Evolutionary conservation across 2,329 filamentous ascomycete genomes (phyloP), one percentile per base, ranked within the genome.

Genomic region (Microdochium nivale): DNA sequence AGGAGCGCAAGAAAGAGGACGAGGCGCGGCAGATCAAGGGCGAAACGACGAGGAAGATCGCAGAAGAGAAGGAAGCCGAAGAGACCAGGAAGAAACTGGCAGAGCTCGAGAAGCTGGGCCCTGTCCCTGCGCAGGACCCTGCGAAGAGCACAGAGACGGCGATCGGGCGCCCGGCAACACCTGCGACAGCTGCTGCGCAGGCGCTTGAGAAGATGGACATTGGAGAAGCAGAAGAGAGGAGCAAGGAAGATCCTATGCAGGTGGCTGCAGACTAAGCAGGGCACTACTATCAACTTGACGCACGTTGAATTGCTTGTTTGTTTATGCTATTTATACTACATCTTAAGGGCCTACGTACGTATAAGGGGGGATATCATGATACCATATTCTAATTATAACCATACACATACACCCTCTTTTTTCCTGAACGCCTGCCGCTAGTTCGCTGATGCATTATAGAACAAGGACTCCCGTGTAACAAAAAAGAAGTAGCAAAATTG

Each of bases 1-100:
- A 81, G 57, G 79, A 82, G 59, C 69, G 63, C 56, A 72, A 73
- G 61, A 78, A 79, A 62, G 76, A 81, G 52, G 71, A 74, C 53
- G 70, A 71, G 53, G 68, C 67, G 8, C 46, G 23, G 40, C 40
- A 13, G 19, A 19, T 44, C 40, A 44, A 44, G 40, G 40, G 23
- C 11, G 59, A 65, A 51, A 62, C 63, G 54, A 65, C 75, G 60
- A 73, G 71, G 48, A 65, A 61, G 51, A 69, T 75, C 52, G 73
- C 69, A 25, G 63, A 70, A 55, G 67, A 74, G 50, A 58, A 59
- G 53, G 68, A 77, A 54, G 72, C 76, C 40, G 78, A 78, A 51
- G 71, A 74, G 59, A 76, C 73, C 48, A 66, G 69, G 55, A 66
- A 62, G 53, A 70, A 66, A 55, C 67, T 87, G 30, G 77, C 79